Evolutionary conservation across 2,329 filamentous ascomycete genomes (phyloP), one percentile per base, ranked within the genome.

Genomic region (Xylariomycetidae sp.): DNA sequence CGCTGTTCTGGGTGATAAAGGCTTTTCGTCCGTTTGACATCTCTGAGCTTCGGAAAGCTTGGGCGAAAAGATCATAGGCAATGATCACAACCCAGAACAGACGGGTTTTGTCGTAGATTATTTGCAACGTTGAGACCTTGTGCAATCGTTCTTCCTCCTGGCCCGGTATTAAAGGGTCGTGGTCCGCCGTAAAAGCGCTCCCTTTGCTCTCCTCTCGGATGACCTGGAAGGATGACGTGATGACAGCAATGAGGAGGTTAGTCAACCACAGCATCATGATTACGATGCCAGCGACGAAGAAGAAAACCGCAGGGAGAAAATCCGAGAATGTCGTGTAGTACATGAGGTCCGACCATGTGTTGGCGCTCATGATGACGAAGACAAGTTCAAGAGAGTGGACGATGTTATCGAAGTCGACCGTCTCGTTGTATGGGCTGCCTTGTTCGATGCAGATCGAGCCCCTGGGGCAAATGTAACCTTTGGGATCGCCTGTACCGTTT

Each of bases 341-440:
- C 69, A 98, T 87, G 33, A 96, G 65, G 58, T 96, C 87, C 2
- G 87, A 84, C 60, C 93, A 98, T 0, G 92, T 98, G 57, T 98
- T 98, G 30, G 88, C 90, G 50, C 87, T 95, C 86, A 98, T 98
- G 54, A 98, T 82, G 32, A 98, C 87, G 54, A 98, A 98, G 2
- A 98, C 89, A 37, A 96, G 68, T 61, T 98, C 88, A 32, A 96
- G 64, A 0, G 89, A 95, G 44, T 96, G 81, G 19, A 86, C 63
- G 25, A 98, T 93, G 54, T 96, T 90, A 65, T 98, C 92, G 53
- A 96, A 98, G 57, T 82, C 93, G 49, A 95, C 74, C 0, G 92
- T 98, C 32, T 77, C 79, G 48, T 85, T 86, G 57, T 76, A 87
- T 0, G 92, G 92, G 50, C 85, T 94, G 2, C 63, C 53, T 38